phyloP scores from a whole-genome alignment of 2,329 filamentous ascomycete genomes.

The Fusarium armeniacum region DNA sequence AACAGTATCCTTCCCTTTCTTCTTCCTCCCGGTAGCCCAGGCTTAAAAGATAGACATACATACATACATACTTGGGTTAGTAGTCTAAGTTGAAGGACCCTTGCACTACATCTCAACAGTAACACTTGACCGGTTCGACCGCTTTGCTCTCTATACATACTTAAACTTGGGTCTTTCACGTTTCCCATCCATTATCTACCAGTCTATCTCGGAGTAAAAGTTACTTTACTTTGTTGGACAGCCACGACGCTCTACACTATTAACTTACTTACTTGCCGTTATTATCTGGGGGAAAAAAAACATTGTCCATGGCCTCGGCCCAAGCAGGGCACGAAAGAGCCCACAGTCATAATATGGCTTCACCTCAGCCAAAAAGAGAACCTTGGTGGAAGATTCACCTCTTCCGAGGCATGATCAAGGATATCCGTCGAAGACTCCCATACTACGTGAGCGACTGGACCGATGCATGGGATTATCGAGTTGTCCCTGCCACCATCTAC shows the following conservation, averaged over 20 bases:
- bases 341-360: constrained; percentile 9
- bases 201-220: background rate
- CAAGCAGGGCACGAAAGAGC: constrained; percentile 22
- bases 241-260: background rate
- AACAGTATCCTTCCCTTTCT: constrained; percentile 12
- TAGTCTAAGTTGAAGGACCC: constrained; percentile 3
- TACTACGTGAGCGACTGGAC: constrained; percentile 87
- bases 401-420: constrained; percentile 85
- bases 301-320: constrained; percentile 27
- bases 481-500: constrained; percentile 88
- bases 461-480: constrained; percentile 91
- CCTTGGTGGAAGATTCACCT: constrained; percentile 81
- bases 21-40: constrained; percentile 4
- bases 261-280: background rate
- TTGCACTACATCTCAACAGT: constrained; percentile 25
- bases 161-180: constrained; percentile 5
- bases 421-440: constrained; percentile 79
- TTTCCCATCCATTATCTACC: background rate
- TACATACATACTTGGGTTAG: background rate
- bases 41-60: background rate
- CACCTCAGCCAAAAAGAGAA: constrained; percentile 26
- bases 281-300: background rate
- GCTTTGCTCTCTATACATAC: constrained; percentile 5
- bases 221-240: background rate
- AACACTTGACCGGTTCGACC: constrained; percentile 19